Percentiles rank a stretch among this genome's conserved stretches.
These are phyloP conservation scores for Annulohypoxylon bovei DNA, from an alignment of 495 filamentous ascomycete genomes.

Conservation along the genomic window DNA sequence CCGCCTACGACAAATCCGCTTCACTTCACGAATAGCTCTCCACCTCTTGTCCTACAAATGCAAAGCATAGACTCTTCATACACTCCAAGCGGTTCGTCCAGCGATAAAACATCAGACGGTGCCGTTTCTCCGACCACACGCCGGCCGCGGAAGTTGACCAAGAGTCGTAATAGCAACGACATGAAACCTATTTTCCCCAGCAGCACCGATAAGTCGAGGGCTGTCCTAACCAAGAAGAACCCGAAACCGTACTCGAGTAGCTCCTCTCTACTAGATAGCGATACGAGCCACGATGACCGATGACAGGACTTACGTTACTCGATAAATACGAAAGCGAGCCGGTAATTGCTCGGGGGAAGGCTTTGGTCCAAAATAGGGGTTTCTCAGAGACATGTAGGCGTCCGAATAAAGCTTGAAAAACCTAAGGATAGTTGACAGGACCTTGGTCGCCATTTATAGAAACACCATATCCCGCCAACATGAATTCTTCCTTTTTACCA, in stretches of 20 bases:
- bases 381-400: neutral
- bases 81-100: constrained; percentile 12
- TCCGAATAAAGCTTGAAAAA: neutral
- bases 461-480: neutral
- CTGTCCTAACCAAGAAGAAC: constrained; percentile 36
- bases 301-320: neutral
- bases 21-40: constrained; percentile 11
- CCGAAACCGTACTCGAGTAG: constrained; percentile 20
- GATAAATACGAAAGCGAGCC: neutral
- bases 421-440: neutral
- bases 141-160: constrained; percentile 43
- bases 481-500: neutral
- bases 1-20: constrained; percentile 6
- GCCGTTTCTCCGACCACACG: constrained; percentile 30
- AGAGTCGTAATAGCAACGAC: constrained; percentile 42
- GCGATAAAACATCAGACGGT: constrained; percentile 29
- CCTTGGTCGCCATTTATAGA: neutral
- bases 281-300: constrained; percentile 19
- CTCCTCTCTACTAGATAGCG: constrained; percentile 25
- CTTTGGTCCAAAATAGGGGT: neutral
- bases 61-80: constrained; percentile 14
- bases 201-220: constrained; percentile 22
- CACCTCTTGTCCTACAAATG: constrained; percentile 22
- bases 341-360: neutral
- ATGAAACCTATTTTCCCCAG: neutral